Evolutionary conservation across 306 rosid species (phyloP), one percentile per base, ranked within the genome.

Genomic region (Trifolium pratense): DNA sequence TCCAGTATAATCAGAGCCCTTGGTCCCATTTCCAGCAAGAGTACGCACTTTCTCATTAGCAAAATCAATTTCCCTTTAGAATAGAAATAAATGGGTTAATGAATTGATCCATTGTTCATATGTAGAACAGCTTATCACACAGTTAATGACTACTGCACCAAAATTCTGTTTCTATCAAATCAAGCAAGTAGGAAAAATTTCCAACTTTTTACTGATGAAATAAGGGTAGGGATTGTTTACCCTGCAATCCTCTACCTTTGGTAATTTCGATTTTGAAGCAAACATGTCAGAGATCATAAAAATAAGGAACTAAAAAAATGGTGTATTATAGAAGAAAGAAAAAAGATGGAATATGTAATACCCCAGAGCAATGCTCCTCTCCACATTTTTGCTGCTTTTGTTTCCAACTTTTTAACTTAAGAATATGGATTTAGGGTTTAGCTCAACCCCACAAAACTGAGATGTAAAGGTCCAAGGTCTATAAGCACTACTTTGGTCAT

Each of bases 11-110:
- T 93, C 97, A 76, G 96, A 86, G 48, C 98, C 98, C 85, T 93
- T 91, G 81, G 92, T 86, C 85, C 98, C 98, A 81, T 93, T 88
- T 73, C 98, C 98, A 58, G 98, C 94, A 73, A 93, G 88, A 43
- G 98, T 93, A 34, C 82, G 84, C 59, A 93, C 97, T 62, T 83
- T 83, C 75, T 93, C 96, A 68, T 85, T 76, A 32, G 86, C 90
- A 84, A 93, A 93, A 88, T 93, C 97, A 80, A 93, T 82, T 81
- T 89, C 97, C 88, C 98, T 93, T 78, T 74, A 73, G 73, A 60
- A 49, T 16, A 64, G 29, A 49, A 68, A 45, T 23, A 74, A 42
- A 32, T 32, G 43, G 17, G 70, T 80, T 59, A 61, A 65, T 39
- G 59, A 62, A 74, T 61, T 49, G 85, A 77, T 31, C 39, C 68